Percentiles rank a stretch among this genome's conserved stretches.
phyloP scores from a whole-genome alignment of 2,329 filamentous ascomycete genomes.

The Fusarium denticulatum region DNA sequence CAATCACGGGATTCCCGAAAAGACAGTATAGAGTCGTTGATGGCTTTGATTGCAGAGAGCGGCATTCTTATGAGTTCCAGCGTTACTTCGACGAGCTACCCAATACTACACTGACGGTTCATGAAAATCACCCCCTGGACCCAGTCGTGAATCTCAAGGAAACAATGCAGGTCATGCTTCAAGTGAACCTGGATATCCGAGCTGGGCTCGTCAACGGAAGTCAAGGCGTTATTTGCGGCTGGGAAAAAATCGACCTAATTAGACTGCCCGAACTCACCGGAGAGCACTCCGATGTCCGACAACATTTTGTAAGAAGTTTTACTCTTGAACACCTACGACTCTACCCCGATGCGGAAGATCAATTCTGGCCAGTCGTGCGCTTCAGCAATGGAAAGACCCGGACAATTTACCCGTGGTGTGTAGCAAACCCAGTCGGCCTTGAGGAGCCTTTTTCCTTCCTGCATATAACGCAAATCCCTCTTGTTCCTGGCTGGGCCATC shows the following conservation, averaged over 20 bases:
- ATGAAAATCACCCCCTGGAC: background rate
- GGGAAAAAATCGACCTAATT: background rate
- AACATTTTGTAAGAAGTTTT: too few species aligned
- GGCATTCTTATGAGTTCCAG: too few species aligned
- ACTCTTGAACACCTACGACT: too few species aligned
- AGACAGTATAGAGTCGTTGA: background rate
- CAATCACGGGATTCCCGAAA: background rate
- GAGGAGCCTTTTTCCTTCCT: slow-evolving; percentile 57
- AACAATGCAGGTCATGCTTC: background rate
- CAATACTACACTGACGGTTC: too few species aligned
- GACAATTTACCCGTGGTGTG: slow-evolving; percentile 63
- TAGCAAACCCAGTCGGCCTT: slow-evolving; percentile 56
- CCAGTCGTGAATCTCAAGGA: background rate
- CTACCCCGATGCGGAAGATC: background rate
- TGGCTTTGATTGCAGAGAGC: background rate
- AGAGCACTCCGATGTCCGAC: background rate
- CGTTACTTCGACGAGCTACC: too few species aligned
- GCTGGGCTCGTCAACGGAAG: background rate
- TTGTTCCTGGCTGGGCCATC: slow-evolving; percentile 69
- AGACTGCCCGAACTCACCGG: background rate
- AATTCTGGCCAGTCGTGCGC: slow-evolving; percentile 49
- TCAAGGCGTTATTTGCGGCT: background rate
- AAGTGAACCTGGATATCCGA: background rate
- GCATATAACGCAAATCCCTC: slow-evolving; percentile 67
- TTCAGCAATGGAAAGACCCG: slow-evolving; percentile 59